phyloP scores from a whole-genome alignment of 805 yeast genomes.

The Tetrapisispora taiwanensis region DNA sequence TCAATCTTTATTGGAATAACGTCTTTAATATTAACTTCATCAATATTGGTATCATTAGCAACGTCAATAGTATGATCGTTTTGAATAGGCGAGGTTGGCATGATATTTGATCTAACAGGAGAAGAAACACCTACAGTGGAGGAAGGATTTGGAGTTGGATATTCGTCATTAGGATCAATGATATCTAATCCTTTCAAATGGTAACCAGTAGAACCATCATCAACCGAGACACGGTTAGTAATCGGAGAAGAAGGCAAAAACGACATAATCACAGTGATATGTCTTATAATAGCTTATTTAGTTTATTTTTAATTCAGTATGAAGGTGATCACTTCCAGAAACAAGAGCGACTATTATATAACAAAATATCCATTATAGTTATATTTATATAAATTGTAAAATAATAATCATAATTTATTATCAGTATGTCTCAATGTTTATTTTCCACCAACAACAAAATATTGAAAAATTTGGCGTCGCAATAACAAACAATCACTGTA shows the following conservation, averaged over 20 bases:
- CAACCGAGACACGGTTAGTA: conserved; percentile 3
- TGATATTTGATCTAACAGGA: conserved; percentile 15
- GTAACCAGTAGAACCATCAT: not conserved
- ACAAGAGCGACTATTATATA: too few species aligned
- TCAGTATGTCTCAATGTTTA: not conserved
- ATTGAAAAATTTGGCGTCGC: not conserved
- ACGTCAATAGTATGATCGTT: not conserved
- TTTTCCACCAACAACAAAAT: not conserved
- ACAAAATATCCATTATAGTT: too few species aligned
- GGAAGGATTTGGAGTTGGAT: conserved; percentile 70
- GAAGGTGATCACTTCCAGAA: too few species aligned
- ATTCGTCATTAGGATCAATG: conserved; percentile 23
- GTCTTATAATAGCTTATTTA: too few species aligned
- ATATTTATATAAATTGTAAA: too few species aligned
- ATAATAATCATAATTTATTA: too few species aligned
- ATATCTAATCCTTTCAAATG: conserved; percentile 8
- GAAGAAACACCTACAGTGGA: conserved; percentile 39
- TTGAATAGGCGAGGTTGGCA: conserved; percentile 3
- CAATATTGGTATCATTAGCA: not conserved
- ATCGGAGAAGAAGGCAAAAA: conserved; percentile 36
- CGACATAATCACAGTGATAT: not conserved
- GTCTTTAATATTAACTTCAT: not conserved
- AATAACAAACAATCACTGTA: not conserved
- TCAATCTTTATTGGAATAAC: not conserved
- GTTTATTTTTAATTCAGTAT: too few species aligned